A percentile compares a stretch with the other conserved stretches of the same genome.
These are phyloP conservation scores for Mucor circinelloides DNA, from an alignment of 371 early-diverging fungal species.

Conservation along the genomic window DNA sequence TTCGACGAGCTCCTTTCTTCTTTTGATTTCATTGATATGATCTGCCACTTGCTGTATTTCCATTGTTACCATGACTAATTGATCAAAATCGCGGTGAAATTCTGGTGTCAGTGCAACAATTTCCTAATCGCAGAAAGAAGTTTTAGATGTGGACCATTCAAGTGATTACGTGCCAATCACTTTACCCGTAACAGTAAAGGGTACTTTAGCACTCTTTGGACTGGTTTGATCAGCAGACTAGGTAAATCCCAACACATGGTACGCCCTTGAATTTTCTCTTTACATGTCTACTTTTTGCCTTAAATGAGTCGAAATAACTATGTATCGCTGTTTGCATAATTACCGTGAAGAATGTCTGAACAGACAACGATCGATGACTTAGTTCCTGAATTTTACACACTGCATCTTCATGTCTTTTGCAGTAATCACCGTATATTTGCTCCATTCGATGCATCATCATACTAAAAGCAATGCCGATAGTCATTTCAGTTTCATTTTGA, in stretches of 20 bases:
- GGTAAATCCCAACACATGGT: conserved; percentile 83
- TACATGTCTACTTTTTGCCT: conserved; percentile 37
- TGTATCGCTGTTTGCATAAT: background rate
- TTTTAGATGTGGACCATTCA: background rate
- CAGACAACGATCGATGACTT: conserved; percentile 29
- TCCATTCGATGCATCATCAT: conserved; percentile 57
- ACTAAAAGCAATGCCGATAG: conserved; percentile 60
- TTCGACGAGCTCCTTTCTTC: conserved; percentile 82
- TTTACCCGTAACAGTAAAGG: conserved; percentile 64
- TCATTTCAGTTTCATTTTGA: conserved; percentile 4
- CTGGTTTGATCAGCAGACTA: conserved; percentile 82
- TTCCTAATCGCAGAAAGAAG: conserved; percentile 41
- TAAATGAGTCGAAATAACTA: background rate
- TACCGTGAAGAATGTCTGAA: conserved; percentile 60
- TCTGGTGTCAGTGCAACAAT: conserved; percentile 63
- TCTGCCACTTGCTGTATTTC: conserved; percentile 74
- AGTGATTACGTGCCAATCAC: background rate
- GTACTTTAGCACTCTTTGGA: conserved; percentile 86
- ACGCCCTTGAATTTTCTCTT: conserved; percentile 56
- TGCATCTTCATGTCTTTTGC: conserved; percentile 75
- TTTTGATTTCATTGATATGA: conserved; percentile 82
- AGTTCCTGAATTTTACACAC: conserved; percentile 63
- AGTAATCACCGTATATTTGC: conserved; percentile 71
- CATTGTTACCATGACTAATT: conserved; percentile 47
- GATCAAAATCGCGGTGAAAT: conserved; percentile 55